A percentile compares a stretch with the other conserved stretches of the same genome.
Conservation (phyloP, 495 filamentous ascomycete species). For the Amphirosellinia nigrospora region DNA sequence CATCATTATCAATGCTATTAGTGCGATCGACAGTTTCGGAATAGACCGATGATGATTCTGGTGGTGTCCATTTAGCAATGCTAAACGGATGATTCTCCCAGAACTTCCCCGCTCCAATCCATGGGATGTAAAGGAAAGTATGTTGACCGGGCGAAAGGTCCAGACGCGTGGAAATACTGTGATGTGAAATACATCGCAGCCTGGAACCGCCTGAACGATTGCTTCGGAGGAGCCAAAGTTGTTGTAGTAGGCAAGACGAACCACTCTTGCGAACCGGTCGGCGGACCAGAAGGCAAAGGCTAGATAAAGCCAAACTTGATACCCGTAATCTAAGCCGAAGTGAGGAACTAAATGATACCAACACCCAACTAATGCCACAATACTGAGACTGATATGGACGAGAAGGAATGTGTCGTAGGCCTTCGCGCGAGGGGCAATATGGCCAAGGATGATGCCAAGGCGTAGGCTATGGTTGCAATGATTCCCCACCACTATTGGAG, state of each 20-base stretch:
- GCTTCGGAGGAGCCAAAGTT: not conserved
- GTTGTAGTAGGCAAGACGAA: not conserved
- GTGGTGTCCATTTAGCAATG: not conserved
- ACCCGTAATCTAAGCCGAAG: not conserved
- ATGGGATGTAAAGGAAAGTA: not conserved
- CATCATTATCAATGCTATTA: not conserved
- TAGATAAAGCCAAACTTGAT: conserved; percentile 2
- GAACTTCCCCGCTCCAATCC: not conserved
- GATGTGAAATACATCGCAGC: not conserved
- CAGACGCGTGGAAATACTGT: not conserved
- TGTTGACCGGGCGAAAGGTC: not conserved
- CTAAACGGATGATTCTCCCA: conserved; percentile 1
- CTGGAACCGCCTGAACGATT: not conserved
- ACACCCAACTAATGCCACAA: not conserved
- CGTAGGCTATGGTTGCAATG: not conserved
- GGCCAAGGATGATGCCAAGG: not conserved
- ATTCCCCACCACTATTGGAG: not conserved
- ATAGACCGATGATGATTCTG: not conserved
- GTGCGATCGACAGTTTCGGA: not conserved
- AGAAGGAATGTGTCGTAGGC: not conserved
- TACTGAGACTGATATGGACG: not conserved
- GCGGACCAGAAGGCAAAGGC: not conserved
- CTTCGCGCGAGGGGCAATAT: not conserved
- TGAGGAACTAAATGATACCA: conserved; percentile 4
- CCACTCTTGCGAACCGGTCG: not conserved